Percentiles rank a stretch among this genome's conserved stretches.
Conservation (phyloP, 1,284 basidiomycete species). For the Sphaerobolus stellatus region DNA sequence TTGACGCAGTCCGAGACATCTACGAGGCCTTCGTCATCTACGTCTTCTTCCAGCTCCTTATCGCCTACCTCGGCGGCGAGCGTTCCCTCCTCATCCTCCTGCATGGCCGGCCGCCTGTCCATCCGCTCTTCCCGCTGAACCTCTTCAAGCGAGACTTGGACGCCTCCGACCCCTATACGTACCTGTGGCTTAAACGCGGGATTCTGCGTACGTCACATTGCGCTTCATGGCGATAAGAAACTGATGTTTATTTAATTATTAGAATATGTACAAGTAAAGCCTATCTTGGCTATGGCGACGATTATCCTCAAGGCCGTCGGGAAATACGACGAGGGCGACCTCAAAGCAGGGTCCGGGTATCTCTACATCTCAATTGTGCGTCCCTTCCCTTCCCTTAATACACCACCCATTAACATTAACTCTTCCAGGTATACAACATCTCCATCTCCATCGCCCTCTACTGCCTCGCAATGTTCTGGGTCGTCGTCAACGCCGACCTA, state of each 20-base stretch:
- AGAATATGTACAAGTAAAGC: constrained; percentile 99
- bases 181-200: constrained; percentile 91
- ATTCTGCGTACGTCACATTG: constrained; percentile 76
- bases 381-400: constrained; percentile 42
- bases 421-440: constrained; percentile 50
- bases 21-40: constrained; percentile 99
- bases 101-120: constrained; percentile 86
- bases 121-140: constrained; percentile 82
- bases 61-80: constrained; percentile 91
- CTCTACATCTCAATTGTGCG: constrained; percentile 82
- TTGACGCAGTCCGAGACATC: constrained; percentile 92
- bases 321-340: constrained; percentile 89
- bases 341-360: constrained; percentile 84
- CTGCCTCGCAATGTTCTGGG: constrained; percentile 94
- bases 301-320: constrained; percentile 84
- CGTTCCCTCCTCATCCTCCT: constrained; percentile 87
- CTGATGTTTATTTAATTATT: constrained; percentile 3
- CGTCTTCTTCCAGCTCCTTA: constrained; percentile 81
- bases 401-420: constrained; percentile 41
- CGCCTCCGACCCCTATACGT: constrained; percentile 90
- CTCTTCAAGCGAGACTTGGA: constrained; percentile 80
- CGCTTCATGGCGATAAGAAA: not conserved
- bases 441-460: constrained; percentile 77
- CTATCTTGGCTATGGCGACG: constrained; percentile 81
- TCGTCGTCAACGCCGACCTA: constrained; percentile 82